Base-by-base conservation (phyloP, 2,329 filamentous ascomycete genomes). In the Apiospora malaysiana region DNA sequence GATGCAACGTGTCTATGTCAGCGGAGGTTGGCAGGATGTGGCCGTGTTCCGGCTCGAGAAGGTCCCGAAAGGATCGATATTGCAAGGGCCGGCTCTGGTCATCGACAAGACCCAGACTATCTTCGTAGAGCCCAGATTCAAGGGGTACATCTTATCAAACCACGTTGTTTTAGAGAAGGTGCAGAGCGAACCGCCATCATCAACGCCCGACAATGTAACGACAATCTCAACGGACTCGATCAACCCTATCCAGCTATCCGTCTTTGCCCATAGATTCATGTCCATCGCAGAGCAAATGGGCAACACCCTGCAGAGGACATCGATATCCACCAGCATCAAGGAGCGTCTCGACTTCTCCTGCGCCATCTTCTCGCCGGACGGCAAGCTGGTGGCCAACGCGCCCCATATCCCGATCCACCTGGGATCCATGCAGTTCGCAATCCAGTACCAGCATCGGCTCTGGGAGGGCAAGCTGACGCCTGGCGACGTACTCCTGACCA, bases 241-340 rank as follows among this genome's bases (percentile, higher is more conserved):
- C 0, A 91, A 94, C 76, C 92, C 92, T 0, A 92, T 95, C 75
- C 87, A 93, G 79, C 85, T 95, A 1, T 92, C 89, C 75, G 92
- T 95, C 71, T 95, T 95, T 76, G 91, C 90, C 0, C 92, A 94
- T 79, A 86, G 93, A 1, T 95, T 95, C 82, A 95, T 95, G 93
- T 90, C 91, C 2, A 93, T 95, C 73, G 93, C 93, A 0, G 93
- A 95, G 79, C 92, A 94, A 77, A 94, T 94, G 92, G 92, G 93
- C 0, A 86, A 91, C 68, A 91, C 91, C 3, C 81, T 95, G 23
- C 92, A 94, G 76, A 94, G 94, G 81, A 94, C 92, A 0, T 91
- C 90, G 74, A 91, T 94, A 12, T 92, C 89, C 70, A 93, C 91
- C 0, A 94, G 94, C 74, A 92, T 95, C 79, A 92, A 95, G 76